Conservation (phyloP, 345 rosid genomes). For the Citrus sinensis region DVS_A1.0 CM039164.1:24246501-24247000, state of each 20-base stretch:
- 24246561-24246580: conserved; percentile 1
- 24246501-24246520: neutral
- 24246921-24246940: neutral
- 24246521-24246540: neutral
- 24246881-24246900: neutral
- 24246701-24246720: neutral
- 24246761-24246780: neutral
- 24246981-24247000: neutral
- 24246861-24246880: neutral
- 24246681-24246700: neutral
- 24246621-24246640: conserved; percentile 99
- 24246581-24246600: conserved; percentile 96
- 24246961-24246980: conserved; percentile 4
- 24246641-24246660: conserved; percentile 26
- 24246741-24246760: neutral
- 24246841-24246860: neutral
- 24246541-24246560: neutral
- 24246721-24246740: neutral
- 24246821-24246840: neutral
- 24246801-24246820: neutral
- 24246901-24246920: neutral
- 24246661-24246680: neutral
- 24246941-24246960: neutral
- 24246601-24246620: conserved; percentile 99
- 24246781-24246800: neutral